Base-by-base conservation (phyloP, 2,329 filamentous ascomycete genomes). In the Arthrobotrys musiformis region DNA sequence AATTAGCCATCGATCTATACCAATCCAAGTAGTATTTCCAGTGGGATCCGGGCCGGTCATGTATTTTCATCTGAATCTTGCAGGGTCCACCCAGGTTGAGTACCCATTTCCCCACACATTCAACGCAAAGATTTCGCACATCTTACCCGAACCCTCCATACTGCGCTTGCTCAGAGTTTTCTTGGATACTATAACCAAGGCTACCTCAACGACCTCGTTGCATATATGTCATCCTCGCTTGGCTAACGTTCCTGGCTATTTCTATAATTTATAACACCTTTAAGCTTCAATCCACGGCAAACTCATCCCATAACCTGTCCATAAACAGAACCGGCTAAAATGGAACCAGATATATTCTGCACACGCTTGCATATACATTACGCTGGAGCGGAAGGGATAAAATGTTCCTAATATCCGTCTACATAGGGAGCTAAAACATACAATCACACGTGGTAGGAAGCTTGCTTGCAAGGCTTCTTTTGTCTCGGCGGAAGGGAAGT, bases 401-500 rank as follows among this genome's bases (percentile, higher is more conserved):
- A 76, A 70, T 28, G 50, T 52, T 66, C 72, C 60, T 76, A 70
- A 76, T 69, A 70, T 66, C 72, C 64, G 72, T 56, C n/a, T n/a
- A 26, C 5, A 30, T 37, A 30, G n/a, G 33, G n/a, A 44, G 9
- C 19, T 44, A 30, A 52, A 62, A 19, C 7, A 26, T 42, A 42
- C 9, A 3, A 50, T 44, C 58, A 58, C 73, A 77, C 73, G 73
- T 77, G 66, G 66, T 60, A 61, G 50, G 54, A 64, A 42, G 44
- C 50, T 76, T 44, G 44, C 50, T 76, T 28, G 22, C 40, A 70
- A 13, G n/a, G 19, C 37, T 63, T 22, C 30, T 44, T 42, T 64
- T n/a, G 42, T 48, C 28, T 77, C 73, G 73, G 73, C 60, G 73
- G 73, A 77, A 70, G 22, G 73, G 73, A 77, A 77, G 72, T 66